phyloP scores from a whole-genome alignment of 2,329 filamentous ascomycete species.

The Aplosporella prunicola region DNA sequence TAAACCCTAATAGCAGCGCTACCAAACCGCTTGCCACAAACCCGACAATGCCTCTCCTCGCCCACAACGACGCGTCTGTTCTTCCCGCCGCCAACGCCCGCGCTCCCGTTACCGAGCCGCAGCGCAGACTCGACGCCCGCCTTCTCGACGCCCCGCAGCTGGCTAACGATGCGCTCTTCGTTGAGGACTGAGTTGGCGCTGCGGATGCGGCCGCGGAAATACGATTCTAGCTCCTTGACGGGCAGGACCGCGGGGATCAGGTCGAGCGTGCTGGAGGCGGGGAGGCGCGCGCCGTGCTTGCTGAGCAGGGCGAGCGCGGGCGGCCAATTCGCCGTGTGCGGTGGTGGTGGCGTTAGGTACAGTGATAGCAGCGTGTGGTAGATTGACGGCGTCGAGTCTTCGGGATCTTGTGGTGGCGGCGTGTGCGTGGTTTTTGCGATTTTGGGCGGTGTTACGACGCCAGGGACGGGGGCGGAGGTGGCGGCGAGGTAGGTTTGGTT shows the following conservation, averaged over 20 bases:
- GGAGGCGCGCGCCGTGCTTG: slow-evolving; percentile 82
- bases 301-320: slow-evolving; percentile 83
- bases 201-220: slow-evolving; percentile 85
- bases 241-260: slow-evolving; percentile 76
- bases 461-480: slow-evolving; percentile 17
- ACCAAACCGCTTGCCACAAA: slow-evolving; percentile 88
- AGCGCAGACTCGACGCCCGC: slow-evolving; percentile 67
- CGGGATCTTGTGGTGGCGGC: slow-evolving; percentile 35
- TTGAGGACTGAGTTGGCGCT: slow-evolving; percentile 74
- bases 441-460: slow-evolving; percentile 15
- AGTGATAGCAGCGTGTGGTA: slow-evolving; percentile 86
- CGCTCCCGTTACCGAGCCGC: slow-evolving; percentile 61
- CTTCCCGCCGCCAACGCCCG: slow-evolving; percentile 46
- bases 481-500: slow-evolving; percentile 63
- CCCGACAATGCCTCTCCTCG: slow-evolving; percentile 82
- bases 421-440: slow-evolving; percentile 15
- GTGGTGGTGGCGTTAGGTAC: slow-evolving; percentile 72
- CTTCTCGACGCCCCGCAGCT: slow-evolving; percentile 67
- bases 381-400: slow-evolving; percentile 61
- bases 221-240: slow-evolving; percentile 70
- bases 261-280: slow-evolving; percentile 74
- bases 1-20: slow-evolving; percentile 85
- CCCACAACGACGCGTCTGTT: slow-evolving; percentile 67
- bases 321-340: slow-evolving; percentile 60
- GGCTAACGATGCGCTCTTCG: slow-evolving; percentile 66